A percentile compares a stretch with the other conserved stretches of the same genome.
Conservation (phyloP, 352 stramenopile genomes). For the Peronosclerospora sorghi region DNA sequence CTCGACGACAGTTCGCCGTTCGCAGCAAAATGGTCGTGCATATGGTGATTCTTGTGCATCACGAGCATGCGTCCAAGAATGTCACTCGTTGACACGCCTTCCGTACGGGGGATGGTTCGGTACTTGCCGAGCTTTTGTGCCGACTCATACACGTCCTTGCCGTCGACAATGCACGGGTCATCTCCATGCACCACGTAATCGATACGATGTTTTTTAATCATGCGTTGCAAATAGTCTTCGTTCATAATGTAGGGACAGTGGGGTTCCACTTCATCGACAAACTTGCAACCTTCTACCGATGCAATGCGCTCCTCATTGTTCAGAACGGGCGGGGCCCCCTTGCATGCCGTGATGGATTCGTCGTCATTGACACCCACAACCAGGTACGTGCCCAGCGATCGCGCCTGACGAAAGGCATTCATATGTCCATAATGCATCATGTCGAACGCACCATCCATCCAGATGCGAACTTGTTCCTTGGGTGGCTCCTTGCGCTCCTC, state of each 20-base stretch:
- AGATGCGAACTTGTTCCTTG: constrained; percentile 92
- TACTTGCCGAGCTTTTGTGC: constrained; percentile 95
- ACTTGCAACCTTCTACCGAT: constrained; percentile 96
- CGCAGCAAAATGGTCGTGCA: constrained; percentile 55
- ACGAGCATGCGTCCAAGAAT: constrained; percentile 98
- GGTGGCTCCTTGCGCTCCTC: constrained; percentile 44
- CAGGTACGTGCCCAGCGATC: constrained; percentile 92
- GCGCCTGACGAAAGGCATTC: constrained; percentile 96
- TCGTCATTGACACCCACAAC: constrained; percentile 98
- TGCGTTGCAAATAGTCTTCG: constrained; percentile 93
- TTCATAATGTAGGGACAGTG: constrained; percentile 99
- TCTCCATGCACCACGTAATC: constrained; percentile 99
- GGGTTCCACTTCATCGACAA: constrained; percentile 96
- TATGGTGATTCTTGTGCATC: constrained; percentile 91
- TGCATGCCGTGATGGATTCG: constrained; percentile 94
- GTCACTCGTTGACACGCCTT: constrained; percentile 97
- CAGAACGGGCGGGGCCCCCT: constrained; percentile 92
- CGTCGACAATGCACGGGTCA: constrained; percentile 98
- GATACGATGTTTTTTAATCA: constrained; percentile 96
- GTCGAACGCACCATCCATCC: constrained; percentile 98
- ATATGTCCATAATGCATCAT: constrained; percentile 99
- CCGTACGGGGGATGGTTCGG: constrained; percentile 91
- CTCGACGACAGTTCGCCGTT: constrained; percentile 73
- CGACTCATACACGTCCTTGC: constrained; percentile 96
- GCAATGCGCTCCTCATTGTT: constrained; percentile 94